These are phyloP conservation scores for Stentor coeruleus DNA, from an alignment of 73 alveolate genomes.

Conservation along the genomic window DNA sequence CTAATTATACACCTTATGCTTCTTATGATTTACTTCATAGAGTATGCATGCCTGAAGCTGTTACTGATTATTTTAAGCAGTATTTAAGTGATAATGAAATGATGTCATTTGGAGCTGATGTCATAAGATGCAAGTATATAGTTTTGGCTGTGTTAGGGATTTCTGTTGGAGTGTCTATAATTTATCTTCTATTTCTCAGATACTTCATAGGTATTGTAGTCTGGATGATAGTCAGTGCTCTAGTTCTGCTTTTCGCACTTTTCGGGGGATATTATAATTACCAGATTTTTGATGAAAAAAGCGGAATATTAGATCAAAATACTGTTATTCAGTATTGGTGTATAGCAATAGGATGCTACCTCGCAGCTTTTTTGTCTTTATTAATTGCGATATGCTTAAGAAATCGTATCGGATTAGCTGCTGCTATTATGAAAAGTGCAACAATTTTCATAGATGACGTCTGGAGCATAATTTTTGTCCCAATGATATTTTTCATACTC, in stretches of 20 bases:
- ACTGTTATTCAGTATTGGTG: conserved; percentile 10
- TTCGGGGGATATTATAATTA: conserved; percentile 17
- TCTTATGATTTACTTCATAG: not conserved
- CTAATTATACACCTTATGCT: not conserved
- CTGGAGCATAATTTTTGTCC: conserved; percentile 76
- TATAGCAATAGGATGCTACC: conserved; percentile 20
- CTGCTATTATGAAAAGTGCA: conserved; percentile 85
- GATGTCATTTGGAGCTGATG: not conserved
- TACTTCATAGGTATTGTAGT: not conserved
- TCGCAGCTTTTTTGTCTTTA: conserved; percentile 55
- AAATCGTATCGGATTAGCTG: conserved; percentile 85
- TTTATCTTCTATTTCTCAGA: not conserved
- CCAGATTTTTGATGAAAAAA: conserved; percentile 13
- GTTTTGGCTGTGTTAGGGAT: not conserved
- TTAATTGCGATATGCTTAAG: conserved; percentile 73
- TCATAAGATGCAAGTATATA: not conserved
- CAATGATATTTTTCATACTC: conserved; percentile 73
- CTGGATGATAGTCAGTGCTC: conserved; percentile 30
- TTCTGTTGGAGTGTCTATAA: not conserved
- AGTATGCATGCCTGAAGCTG: not conserved
- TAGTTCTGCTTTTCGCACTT: conserved; percentile 38
- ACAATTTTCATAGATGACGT: conserved; percentile 78
- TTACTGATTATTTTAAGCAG: not conserved
- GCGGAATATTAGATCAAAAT: not conserved
- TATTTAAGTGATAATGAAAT: not conserved